Evolutionary conservation across 108 stramenopile genomes (phyloP), one percentile per base, ranked within the genome.

Genomic region (Conticribra guillardii): DNA sequence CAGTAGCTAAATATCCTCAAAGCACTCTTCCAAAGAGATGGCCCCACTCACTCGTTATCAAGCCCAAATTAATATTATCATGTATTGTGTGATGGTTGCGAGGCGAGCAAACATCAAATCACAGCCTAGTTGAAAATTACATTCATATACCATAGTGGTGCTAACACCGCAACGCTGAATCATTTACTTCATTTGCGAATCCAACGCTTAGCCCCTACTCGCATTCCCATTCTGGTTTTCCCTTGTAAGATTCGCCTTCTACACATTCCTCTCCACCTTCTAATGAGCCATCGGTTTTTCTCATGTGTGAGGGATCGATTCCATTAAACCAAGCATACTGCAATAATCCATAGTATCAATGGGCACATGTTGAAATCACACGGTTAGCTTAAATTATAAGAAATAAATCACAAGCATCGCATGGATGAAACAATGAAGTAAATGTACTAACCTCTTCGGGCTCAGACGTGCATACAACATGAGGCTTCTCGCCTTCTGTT

Each of bases 301-400:
- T 28, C 74, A 82, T 80, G 19, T 67, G 70, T 45, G 79, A 68
- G 8, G 71, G 62, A 44, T 84, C 83, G 8, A 84, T 58, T 16
- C 86, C 86, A 64, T 87, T 82, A 71, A 74, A 87, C 86, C 86
- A 87, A 28, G 86, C 86, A 61, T 84, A 83, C 78, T 83, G 67
- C 8, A 48, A 8, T 14, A 34, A 41, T 4, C 16, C 3, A 66
- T 11, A 58, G 19, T 21, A 33, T 7, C 32, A 28, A 29, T n/a
- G 37, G 9, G 27, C 1, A 19, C 4, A 15, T n/a, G n/a, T n/a
- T n/a, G 15, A 19, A 64, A 58, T 44, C 54, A 67, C 7, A 54
- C 53, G 53, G 4, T 15, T 1, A 23, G 15, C n/a, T n/a, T n/a
- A n/a, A n/a, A n/a, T n/a, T n/a, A n/a, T n/a, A n/a, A n/a, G n/a